Evolutionary conservation across 2,329 filamentous ascomycete species (phyloP).

Genomic region (Beauveria sp.): DNA sequence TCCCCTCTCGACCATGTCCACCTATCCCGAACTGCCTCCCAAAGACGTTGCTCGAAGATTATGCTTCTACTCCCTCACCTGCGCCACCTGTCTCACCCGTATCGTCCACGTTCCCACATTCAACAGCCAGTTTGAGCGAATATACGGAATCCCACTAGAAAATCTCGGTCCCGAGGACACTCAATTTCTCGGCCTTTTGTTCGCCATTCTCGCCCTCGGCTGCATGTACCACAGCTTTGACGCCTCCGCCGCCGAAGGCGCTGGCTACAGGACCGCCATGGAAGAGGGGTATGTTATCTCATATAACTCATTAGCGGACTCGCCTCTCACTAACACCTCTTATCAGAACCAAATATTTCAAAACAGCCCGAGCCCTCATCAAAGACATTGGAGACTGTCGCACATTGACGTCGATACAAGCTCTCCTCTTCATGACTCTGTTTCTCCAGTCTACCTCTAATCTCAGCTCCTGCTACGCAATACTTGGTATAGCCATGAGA

Average conservation of each 20-base stretch:
- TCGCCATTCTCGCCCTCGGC: slow-evolving; percentile 63
- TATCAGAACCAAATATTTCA: slow-evolving; percentile 59
- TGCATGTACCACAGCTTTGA: slow-evolving; percentile 61
- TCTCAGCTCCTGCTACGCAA: slow-evolving; percentile 71
- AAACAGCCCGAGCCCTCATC: slow-evolving; percentile 56
- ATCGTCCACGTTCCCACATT: slow-evolving; percentile 79
- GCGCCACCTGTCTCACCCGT: slow-evolving; percentile 52
- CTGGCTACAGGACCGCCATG: slow-evolving; percentile 42
- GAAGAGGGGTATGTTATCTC: slow-evolving; percentile 45
- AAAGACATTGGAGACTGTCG: slow-evolving; percentile 62
- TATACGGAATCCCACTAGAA: slow-evolving; percentile 65
- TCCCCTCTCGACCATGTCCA: slow-evolving; percentile 46
- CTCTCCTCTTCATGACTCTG: slow-evolving; percentile 70
- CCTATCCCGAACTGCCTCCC: slow-evolving; percentile 61
- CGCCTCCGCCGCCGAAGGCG: slow-evolving; percentile 38
- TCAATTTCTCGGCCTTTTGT: slow-evolving; percentile 62
- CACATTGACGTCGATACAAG: slow-evolving; percentile 66
- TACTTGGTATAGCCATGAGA: slow-evolving; percentile 69
- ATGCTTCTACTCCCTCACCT: slow-evolving; percentile 49
- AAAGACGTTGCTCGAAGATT: slow-evolving; percentile 46
- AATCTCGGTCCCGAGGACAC: slow-evolving; percentile 57
- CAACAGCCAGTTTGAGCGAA: slow-evolving; percentile 64
- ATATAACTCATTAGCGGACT: no score
- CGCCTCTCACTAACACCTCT: slow-evolving; percentile 33
- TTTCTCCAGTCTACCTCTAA: slow-evolving; percentile 76